Evolutionary conservation across 176 grass and related monocot species (phyloP).

Genomic region (Tuctoria greenei): DNA sequence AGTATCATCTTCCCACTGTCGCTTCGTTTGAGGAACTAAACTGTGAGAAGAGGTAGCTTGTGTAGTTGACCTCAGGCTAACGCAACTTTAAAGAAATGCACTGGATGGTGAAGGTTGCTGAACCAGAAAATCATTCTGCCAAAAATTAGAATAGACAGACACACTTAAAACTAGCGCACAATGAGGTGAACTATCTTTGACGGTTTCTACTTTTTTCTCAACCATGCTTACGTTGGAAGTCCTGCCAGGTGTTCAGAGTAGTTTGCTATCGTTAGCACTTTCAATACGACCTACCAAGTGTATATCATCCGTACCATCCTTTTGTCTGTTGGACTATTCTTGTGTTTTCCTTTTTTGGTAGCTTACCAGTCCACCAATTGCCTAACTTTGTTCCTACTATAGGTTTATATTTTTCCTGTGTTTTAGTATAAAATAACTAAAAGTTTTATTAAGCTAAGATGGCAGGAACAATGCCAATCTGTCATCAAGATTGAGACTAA

Average conservation of each 20-base stretch:
- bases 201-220: constrained; percentile 9
- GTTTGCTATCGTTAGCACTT: constrained; percentile 17
- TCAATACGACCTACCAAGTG: constrained; percentile 10
- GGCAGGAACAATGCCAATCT: constrained; percentile 7
- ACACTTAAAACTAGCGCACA: background rate
- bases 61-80: constrained; percentile 11
- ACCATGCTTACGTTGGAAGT: constrained; percentile 11
- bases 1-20: background rate
- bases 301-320: constrained; percentile 9
- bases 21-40: background rate
- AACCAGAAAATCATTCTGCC: constrained; percentile 15
- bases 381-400: constrained; percentile 40
- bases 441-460: constrained; percentile 7
- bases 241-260: constrained; percentile 20
- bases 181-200: background rate
- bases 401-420: constrained; percentile 24
- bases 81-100: constrained; percentile 3
- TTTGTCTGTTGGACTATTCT: background rate
- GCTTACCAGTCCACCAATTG: constrained; percentile 28
- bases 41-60: constrained; percentile 11
- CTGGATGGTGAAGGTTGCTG: background rate
- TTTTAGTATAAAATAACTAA: constrained; percentile 22
- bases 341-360: constrained; percentile 10
- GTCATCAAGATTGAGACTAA: constrained; percentile 27
- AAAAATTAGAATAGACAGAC: background rate